Conservation (phyloP, 2,329 filamentous ascomycete species). For the Davidsoniella virescens region DNA sequence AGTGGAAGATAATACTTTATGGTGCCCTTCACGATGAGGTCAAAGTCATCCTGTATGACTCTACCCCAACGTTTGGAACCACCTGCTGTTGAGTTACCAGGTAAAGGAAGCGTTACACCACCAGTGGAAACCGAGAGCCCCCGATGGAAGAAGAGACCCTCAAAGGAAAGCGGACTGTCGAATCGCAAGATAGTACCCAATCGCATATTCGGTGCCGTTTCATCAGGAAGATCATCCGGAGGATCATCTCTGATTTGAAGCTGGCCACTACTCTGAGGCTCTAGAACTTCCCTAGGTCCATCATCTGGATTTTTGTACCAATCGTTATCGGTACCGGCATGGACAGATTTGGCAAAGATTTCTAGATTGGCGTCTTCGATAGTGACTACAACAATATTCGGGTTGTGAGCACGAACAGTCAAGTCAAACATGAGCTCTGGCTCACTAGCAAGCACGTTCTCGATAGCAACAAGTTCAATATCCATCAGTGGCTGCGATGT, state of each 20-base stretch:
- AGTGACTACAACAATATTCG: conserved; percentile 78
- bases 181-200: conserved; percentile 80
- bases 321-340: conserved; percentile 54
- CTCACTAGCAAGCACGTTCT: conserved; percentile 82
- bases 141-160: conserved; percentile 73
- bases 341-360: conserved; percentile 85
- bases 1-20: conserved; percentile 62
- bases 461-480: conserved; percentile 63
- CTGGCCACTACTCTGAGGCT: not conserved
- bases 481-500: conserved; percentile 74
- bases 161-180: conserved; percentile 76
- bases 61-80: conserved; percentile 79
- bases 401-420: conserved; percentile 74
- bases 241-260: conserved; percentile 21
- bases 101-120: conserved; percentile 64
- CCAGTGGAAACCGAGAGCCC: conserved; percentile 57
- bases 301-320: conserved; percentile 33
- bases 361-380: conserved; percentile 79
- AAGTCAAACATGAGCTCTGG: conserved; percentile 92
- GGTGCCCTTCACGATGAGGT: conserved; percentile 80
- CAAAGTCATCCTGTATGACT: conserved; percentile 81
- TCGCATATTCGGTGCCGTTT: conserved; percentile 65
- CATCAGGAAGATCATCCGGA: conserved; percentile 43
- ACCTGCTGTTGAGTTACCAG: conserved; percentile 77
- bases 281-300: conserved; percentile 1